A percentile compares a stretch with the other conserved stretches of the same genome.
phyloP scores from a whole-genome alignment of 371 early-diverging fungal genomes.

The Haplosporangium sp. region DNA sequence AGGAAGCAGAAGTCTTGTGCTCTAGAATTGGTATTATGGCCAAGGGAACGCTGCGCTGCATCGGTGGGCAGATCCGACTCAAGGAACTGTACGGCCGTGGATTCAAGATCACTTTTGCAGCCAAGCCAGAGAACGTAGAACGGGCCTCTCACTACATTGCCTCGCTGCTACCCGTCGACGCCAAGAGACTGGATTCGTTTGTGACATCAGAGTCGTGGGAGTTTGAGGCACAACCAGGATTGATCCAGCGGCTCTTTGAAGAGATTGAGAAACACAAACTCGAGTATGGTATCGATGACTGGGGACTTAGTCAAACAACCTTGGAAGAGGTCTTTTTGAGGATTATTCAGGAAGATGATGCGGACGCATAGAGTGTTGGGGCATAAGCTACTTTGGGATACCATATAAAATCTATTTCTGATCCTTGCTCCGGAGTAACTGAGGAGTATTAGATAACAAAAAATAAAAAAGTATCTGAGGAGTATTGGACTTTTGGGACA shows the following conservation, averaged over 20 bases:
- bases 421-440: no score
- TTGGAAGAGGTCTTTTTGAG: conserved; percentile 72
- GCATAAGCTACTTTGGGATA: not conserved
- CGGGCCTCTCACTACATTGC: conserved; percentile 56
- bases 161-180: conserved; percentile 61
- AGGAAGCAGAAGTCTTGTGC: conserved; percentile 77
- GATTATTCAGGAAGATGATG: conserved; percentile 64
- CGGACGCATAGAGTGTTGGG: conserved; percentile 36
- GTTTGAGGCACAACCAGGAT: conserved; percentile 62
- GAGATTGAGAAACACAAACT: conserved; percentile 56
- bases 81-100: conserved; percentile 80
- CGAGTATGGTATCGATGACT: conserved; percentile 64
- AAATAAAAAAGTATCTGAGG: not conserved
- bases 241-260: conserved; percentile 64
- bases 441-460: not conserved
- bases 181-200: conserved; percentile 64
- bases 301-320: conserved; percentile 74
- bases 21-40: conserved; percentile 78
- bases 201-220: conserved; percentile 67
- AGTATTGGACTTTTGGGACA: no score
- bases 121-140: conserved; percentile 54
- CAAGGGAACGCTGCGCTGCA: conserved; percentile 75
- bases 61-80: conserved; percentile 71
- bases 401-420: not conserved
- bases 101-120: conserved; percentile 68